Evolutionary conservation across 805 yeast species (phyloP).

Genomic region (Zygoascus bituminiphila): DNA sequence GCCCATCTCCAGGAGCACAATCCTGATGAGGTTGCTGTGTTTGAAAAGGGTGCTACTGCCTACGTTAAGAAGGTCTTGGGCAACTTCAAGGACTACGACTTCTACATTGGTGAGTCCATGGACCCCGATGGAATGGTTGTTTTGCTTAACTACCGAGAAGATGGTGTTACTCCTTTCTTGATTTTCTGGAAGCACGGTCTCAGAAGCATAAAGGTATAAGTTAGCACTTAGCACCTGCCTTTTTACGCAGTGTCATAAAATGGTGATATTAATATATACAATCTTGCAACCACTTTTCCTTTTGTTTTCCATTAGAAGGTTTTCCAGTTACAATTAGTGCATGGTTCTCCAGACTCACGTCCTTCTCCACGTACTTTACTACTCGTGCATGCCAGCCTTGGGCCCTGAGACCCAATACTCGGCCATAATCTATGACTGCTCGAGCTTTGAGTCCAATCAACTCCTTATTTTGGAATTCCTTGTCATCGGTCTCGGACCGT

Average conservation of each 20-base stretch:
- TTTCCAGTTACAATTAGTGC: background rate
- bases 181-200: constrained; percentile 99
- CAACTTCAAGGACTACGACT: constrained; percentile 98
- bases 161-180: constrained; percentile 95
- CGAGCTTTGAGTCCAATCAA: constrained; percentile 60
- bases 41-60: constrained; percentile 95
- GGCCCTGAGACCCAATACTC: constrained; percentile 41
- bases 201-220: constrained; percentile 79
- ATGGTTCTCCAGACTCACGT: constrained; percentile 63
- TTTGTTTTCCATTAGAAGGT: background rate
- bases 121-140: constrained; percentile 99
- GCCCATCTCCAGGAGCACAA: constrained; percentile 76
- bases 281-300: background rate
- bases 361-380: constrained; percentile 49
- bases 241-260: background rate
- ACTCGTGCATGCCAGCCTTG: constrained; percentile 34
- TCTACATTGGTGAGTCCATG: constrained; percentile 99
- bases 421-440: constrained; percentile 64
- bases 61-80: constrained; percentile 94
- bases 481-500: constrained; percentile 32
- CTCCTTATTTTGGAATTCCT: constrained; percentile 35
- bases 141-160: constrained; percentile 99
- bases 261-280: background rate
- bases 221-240: background rate
- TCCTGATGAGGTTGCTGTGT: constrained; percentile 80